phyloP scores from a whole-genome alignment of 2,329 filamentous ascomycete species.

The Lithohypha guttulata region DNA sequence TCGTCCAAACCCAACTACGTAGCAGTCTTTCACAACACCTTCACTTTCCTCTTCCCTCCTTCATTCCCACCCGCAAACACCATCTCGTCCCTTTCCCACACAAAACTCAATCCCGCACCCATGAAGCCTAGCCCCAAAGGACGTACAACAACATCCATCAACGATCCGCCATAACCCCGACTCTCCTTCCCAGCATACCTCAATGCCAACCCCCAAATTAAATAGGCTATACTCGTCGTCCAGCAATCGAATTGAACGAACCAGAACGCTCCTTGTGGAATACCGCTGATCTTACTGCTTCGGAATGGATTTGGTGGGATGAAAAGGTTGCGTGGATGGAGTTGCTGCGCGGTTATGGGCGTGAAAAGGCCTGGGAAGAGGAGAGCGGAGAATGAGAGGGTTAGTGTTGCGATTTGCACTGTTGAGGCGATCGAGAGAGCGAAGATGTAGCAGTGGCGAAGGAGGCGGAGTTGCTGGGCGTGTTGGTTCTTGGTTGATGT shows the following conservation, averaged over 20 bases:
- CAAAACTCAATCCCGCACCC: too few relatives aligned
- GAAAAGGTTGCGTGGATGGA: constrained; percentile 31
- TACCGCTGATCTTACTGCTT: constrained; percentile 19
- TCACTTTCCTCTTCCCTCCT: too few relatives aligned
- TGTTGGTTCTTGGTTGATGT: not conserved
- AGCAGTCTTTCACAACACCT: too few relatives aligned
- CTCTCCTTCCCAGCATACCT: too few relatives aligned
- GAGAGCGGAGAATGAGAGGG: constrained; percentile 30
- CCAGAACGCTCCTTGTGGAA: constrained; percentile 32
- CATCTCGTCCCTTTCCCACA: too few relatives aligned
- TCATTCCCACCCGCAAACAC: too few relatives aligned
- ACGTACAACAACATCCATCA: too few relatives aligned
- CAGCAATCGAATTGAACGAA: constrained; percentile 40
- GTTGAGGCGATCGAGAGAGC: constrained; percentile 30
- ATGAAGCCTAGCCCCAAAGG: not conserved
- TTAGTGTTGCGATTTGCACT: constrained; percentile 31
- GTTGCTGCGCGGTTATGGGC: constrained; percentile 22
- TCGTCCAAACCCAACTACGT: too few relatives aligned
- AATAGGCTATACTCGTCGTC: constrained; percentile 30
- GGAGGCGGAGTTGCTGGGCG: constrained; percentile 20
- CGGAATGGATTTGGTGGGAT: constrained; percentile 26
- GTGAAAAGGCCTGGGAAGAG: constrained; percentile 30
- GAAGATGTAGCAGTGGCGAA: constrained; percentile 31
- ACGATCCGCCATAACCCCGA: too few relatives aligned
- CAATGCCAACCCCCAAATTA: constrained; percentile 36